Base-by-base conservation (phyloP, 1,284 basidiomycete genomes). In the Tilletia horrida region DNA sequence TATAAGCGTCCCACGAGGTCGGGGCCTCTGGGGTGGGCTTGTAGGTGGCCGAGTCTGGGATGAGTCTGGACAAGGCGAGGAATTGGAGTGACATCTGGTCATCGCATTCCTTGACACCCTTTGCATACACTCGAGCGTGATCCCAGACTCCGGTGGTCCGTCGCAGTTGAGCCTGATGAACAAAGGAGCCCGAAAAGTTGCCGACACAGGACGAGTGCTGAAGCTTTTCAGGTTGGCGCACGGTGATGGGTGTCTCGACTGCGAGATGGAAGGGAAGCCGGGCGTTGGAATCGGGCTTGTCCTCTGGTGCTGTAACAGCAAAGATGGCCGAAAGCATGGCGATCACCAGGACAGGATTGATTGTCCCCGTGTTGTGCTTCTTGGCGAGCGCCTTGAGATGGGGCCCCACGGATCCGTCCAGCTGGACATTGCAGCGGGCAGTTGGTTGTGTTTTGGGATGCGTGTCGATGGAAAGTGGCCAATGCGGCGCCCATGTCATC, bases 211-310 rank as follows among this genome's bases (percentile, higher is more conserved):
- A 59, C 11, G 55, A 59, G 16, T 59, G 55, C 16, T 40, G 8
- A 16, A 59, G 29, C 29, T 59, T 59, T 14, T 59, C 55, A 7
- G 55, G 55, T 59, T 59, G 27, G 55, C 55, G 55, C 14, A 59
- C 14, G 55, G 55, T n/a, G 29, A 59, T 59, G 4, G 55, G 55
- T 1, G 55, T 59, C 29, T 59, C 55, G 11, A 59, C 16, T n/a
- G 55, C 55, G 29, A 59, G 55, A 18, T 59, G 55, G 55, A 59
- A 59, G 29, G 55, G 55, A 40, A 59, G 55, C 9, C 55, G 55
- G 16, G 27, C 35, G 55, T 59, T 35, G 55, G 55, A 59, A 16
- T 31, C 29, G 23, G 31, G 27, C 6, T 18, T 29, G 29, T 59
- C 55, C 13, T 25, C 25, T 8, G 55, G 55, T 25, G 55, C 55